Percentiles rank a stretch among this genome's conserved stretches.
phyloP scores from a whole-genome alignment of 306 rosid genomes.

The Acacia crassicarpa region DNA sequence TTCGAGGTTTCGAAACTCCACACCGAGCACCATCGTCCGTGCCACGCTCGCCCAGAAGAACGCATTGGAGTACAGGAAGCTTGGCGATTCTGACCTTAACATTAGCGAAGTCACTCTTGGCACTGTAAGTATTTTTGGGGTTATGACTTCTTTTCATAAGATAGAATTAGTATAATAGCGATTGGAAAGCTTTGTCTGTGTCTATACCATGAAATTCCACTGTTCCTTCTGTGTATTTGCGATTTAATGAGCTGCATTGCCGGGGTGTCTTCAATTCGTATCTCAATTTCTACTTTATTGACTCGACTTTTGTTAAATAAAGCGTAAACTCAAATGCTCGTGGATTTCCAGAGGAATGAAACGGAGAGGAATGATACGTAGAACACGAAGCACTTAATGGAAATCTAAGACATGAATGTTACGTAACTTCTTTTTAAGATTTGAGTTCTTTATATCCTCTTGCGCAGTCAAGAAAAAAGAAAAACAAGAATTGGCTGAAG shows the following conservation, averaged over 20 bases:
- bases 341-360: not conserved
- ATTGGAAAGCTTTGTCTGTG: not conserved
- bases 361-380: not conserved
- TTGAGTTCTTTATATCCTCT: too few relatives aligned
- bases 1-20: conserved; percentile 15
- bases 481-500: too few relatives aligned
- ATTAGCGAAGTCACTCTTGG: conserved; percentile 84
- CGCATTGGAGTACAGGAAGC: conserved; percentile 59
- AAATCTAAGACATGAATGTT: not conserved
- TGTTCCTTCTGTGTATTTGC: not conserved
- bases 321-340: not conserved
- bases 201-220: not conserved
- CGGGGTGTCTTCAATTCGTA: not conserved
- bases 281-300: not conserved
- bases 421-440: too few relatives aligned
- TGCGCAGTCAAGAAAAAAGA: too few relatives aligned
- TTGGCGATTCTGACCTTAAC: conserved; percentile 84
- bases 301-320: not conserved
- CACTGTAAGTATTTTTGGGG: conserved; percentile 49
- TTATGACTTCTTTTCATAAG: not conserved
- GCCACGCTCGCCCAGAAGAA: conserved; percentile 36
- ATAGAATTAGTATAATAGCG: not conserved
- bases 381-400: not conserved
- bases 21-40: conserved; percentile 19
- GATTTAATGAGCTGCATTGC: not conserved